Base-by-base conservation (phyloP, 2,329 filamentous ascomycete genomes). In the Cryoendolithus antarcticus region DNA sequence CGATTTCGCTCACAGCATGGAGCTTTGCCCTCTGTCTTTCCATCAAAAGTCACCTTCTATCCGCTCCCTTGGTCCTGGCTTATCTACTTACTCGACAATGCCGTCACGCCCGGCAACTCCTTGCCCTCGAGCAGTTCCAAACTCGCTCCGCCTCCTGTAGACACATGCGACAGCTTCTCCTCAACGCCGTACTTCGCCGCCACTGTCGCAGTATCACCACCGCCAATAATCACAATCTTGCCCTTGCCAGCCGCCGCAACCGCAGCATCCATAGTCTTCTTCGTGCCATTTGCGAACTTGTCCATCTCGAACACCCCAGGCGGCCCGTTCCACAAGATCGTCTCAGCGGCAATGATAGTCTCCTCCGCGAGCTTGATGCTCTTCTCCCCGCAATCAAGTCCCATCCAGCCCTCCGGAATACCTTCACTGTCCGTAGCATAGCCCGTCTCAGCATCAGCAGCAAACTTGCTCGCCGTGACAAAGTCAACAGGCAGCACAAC, bases 251-350 rank as follows among this genome's bases (percentile, higher is more conserved):
- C 82, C 44, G 82, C 91, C 15, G 73, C 72, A 39, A 96, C 86
- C 39, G 81, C 88, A 41, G 86, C 85, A 58, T 95, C 84, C 52
- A 98, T 78, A 36, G 85, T 94, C 46, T 77, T 74, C 76, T 94
- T 93, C 58, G 91, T 98, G 55, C 86, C 91, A 47, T 72, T 80
- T 58, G 88, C 85, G 63, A 98, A 98, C 61, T 83, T 81, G 46
- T 95, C 85, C 59, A 96, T 82, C 75, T 98, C 91, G 57, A 98
- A 98, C 53, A 98, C 91, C 64, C 91, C 91, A 10, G 89, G 80
- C 40, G 91, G 91, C 41, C 91, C 91, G 72, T 98, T 98, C 91
- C 91, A 98, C 48, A 98, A 82, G 63, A 98, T 95, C 41, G 91
- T 98, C 75, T 95, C 79, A 50, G 89, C 77, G 57, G 89, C 79